A percentile compares a stretch with the other conserved stretches of the same genome.
Evolutionary conservation across 768 basidiomycete genomes (phyloP).

Genomic region (Cystobasidium ongulense): DNA sequence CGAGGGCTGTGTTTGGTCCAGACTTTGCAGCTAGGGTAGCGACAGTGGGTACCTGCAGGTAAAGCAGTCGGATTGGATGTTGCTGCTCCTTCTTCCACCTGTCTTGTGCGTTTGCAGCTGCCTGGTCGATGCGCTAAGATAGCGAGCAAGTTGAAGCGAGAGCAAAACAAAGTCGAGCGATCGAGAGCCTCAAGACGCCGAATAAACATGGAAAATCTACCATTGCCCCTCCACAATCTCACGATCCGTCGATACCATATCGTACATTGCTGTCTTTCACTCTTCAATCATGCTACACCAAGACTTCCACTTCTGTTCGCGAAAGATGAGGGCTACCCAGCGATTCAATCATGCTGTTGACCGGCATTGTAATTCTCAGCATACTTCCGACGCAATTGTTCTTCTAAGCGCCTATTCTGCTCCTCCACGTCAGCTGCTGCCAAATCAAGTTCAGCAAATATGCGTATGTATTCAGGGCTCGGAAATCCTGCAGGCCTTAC

Average conservation of each 20-base stretch:
- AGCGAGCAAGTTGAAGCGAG: background rate
- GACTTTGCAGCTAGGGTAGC: background rate
- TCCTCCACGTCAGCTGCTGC: conserved; percentile 23
- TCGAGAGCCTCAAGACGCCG: no score
- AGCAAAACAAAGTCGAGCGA: no score
- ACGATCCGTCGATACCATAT: no score
- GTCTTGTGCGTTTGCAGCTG: background rate
- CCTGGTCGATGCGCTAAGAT: background rate
- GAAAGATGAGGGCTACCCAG: background rate
- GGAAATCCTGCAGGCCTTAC: no score
- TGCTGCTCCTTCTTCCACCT: background rate
- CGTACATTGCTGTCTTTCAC: no score
- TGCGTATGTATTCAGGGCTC: no score
- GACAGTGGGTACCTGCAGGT: background rate
- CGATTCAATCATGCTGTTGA: background rate
- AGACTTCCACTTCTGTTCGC: no score
- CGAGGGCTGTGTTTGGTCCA: background rate
- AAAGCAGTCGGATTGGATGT: no score
- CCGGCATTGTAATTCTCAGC: background rate
- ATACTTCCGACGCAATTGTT: conserved; percentile 10
- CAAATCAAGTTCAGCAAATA: background rate
- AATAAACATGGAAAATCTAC: no score
- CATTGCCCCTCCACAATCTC: no score
- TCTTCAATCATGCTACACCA: background rate
- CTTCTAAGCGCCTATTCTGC: conserved; percentile 12